phyloP scores from a whole-genome alignment of 2,329 filamentous ascomycete genomes.

The Phaeosphaeriaceae sp. region DNA sequence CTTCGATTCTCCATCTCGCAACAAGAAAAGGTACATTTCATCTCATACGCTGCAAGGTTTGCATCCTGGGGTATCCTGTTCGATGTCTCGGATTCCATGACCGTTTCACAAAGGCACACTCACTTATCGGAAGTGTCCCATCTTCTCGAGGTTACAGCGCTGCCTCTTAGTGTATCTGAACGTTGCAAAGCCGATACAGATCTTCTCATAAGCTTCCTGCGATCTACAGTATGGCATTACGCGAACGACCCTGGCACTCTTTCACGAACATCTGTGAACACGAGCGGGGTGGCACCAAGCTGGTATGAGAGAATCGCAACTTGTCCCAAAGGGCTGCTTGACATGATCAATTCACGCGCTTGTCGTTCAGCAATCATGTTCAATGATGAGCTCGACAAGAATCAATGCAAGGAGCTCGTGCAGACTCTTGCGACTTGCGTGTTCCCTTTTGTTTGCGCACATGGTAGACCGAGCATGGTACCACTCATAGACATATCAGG shows the following conservation, averaged over 20 bases:
- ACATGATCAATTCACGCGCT: slow-evolving; percentile 76
- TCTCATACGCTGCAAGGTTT: slow-evolving; percentile 64
- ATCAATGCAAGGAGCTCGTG: slow-evolving; percentile 68
- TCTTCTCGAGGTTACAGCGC: slow-evolving; percentile 58
- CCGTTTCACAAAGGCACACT: slow-evolving; percentile 1
- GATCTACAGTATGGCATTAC: slow-evolving; percentile 74
- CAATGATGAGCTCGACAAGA: slow-evolving; percentile 69
- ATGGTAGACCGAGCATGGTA: slow-evolving; percentile 67
- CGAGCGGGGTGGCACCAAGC: slow-evolving; percentile 10
- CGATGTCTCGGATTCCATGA: slow-evolving; percentile 47
- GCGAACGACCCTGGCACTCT: slow-evolving; percentile 20
- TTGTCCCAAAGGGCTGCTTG: slow-evolving; percentile 78
- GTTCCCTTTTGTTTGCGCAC: slow-evolving; percentile 85
- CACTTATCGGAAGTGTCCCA: slow-evolving; percentile 10
- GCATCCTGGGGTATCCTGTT: slow-evolving; percentile 77
- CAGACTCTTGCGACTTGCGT: slow-evolving; percentile 64
- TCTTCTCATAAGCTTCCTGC: slow-evolving; percentile 75
- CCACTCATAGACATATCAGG: slow-evolving; percentile 48
- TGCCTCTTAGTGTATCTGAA: slow-evolving; percentile 78
- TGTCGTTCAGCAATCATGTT: slow-evolving; percentile 88
- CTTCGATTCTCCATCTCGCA: slow-evolving; percentile 70
- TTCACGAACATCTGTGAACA: background rate
- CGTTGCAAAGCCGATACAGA: slow-evolving; percentile 76
- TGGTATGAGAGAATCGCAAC: slow-evolving; percentile 71
- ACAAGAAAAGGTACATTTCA: slow-evolving; percentile 68